phyloP scores from a whole-genome alignment of 2,329 filamentous ascomycete genomes.

The Thielaviopsis punctulata region DNA sequence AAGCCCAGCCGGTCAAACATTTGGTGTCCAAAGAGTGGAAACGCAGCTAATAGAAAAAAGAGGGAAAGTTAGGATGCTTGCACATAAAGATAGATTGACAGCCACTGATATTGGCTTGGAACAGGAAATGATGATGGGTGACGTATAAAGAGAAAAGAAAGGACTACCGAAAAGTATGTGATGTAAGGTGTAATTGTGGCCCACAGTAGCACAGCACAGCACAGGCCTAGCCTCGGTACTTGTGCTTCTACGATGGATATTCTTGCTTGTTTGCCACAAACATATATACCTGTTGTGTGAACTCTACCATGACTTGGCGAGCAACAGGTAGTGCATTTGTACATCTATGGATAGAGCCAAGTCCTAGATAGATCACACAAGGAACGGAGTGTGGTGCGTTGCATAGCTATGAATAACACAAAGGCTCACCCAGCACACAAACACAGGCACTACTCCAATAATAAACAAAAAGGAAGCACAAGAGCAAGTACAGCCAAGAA shows the following conservation, averaged over 20 bases:
- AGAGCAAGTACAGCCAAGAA: neutral
- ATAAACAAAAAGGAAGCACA: neutral
- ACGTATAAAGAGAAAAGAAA: neutral
- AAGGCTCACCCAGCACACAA: neutral
- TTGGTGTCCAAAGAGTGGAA: conserved; percentile 57
- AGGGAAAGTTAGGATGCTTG: neutral
- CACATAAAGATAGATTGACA: too few relatives aligned
- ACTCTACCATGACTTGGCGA: neutral
- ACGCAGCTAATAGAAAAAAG: conserved; percentile 35
- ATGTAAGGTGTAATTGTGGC: neutral
- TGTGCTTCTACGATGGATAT: neutral
- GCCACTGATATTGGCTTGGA: too few relatives aligned
- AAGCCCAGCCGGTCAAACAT: conserved; percentile 55
- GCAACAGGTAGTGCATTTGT: neutral
- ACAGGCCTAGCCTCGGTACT: neutral
- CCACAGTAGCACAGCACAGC: neutral
- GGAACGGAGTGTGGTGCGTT: neutral
- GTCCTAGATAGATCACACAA: neutral
- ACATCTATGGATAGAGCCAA: neutral
- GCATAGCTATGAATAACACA: neutral
- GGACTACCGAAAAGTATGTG: neutral
- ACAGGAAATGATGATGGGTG: too few relatives aligned
- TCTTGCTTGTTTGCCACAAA: neutral
- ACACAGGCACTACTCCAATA: neutral
- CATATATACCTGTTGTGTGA: too few relatives aligned